Percentiles rank a stretch among this genome's conserved stretches.
Evolutionary conservation across 768 basidiomycete genomes (phyloP).

Genomic region (Pisolithus tinctorius): DNA sequence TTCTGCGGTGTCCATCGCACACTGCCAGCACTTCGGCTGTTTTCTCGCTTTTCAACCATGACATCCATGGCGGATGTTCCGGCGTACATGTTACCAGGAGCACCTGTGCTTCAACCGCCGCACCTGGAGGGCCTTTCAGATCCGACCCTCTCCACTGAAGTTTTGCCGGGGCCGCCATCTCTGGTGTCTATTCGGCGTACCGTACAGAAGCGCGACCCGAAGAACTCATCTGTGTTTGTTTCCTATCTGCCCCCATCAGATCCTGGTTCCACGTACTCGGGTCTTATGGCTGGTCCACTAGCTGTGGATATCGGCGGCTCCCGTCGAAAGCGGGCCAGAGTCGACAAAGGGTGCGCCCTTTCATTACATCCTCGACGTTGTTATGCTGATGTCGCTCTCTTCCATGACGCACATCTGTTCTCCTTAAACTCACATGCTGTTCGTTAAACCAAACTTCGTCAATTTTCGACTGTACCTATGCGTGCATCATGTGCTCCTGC

Average conservation of each 20-base stretch:
- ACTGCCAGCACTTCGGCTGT: conserved; percentile 11
- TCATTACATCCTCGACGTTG: conserved; percentile 16
- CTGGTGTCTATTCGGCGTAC: conserved; percentile 64
- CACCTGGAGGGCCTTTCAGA: conserved; percentile 70
- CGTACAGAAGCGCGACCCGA: conserved; percentile 72
- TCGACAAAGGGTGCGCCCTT: conserved; percentile 63
- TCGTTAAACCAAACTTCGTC: conserved; percentile 23
- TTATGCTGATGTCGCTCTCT: conserved; percentile 4
- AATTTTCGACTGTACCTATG: conserved; percentile 12
- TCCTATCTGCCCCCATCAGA: conserved; percentile 82
- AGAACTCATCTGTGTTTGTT: conserved; percentile 59
- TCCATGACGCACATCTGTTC: background rate
- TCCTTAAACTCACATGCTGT: conserved; percentile 4
- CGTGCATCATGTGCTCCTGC: conserved; percentile 9
- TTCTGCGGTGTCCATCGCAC: conserved; percentile 13
- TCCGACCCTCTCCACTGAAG: conserved; percentile 78
- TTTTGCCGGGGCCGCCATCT: conserved; percentile 83
- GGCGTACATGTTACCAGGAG: conserved; percentile 66
- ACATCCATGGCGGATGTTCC: conserved; percentile 65
- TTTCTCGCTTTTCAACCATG: conserved; percentile 40
- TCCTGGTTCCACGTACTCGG: conserved; percentile 85
- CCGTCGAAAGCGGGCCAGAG: conserved; percentile 64
- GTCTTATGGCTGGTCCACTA: conserved; percentile 60
- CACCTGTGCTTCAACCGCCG: conserved; percentile 66
- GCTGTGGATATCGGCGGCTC: conserved; percentile 55